Evolutionary conservation across 2,329 filamentous ascomycete genomes (phyloP).

Genomic region (Didymella sp.): DNA sequence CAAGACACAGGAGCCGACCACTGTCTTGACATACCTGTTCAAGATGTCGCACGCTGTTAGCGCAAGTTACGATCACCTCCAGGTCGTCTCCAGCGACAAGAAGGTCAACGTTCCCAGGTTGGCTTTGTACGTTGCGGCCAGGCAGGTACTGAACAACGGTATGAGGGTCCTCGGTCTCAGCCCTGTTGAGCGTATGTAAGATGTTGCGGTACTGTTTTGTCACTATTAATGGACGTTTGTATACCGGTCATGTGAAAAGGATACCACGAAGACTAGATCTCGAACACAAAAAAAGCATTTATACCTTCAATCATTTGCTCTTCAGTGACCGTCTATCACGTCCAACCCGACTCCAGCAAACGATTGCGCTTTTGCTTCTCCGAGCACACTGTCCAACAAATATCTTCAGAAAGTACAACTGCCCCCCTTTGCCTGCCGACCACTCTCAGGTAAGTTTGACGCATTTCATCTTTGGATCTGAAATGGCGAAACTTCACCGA

Average conservation of each 20-base stretch:
- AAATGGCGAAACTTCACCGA: no score
- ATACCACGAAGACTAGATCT: conserved; percentile 8
- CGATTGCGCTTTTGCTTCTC: no score
- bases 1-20: conserved; percentile 79
- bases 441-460: no score
- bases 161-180: conserved; percentile 81
- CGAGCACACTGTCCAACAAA: no score
- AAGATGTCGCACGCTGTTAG: conserved; percentile 84
- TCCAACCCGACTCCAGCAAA: no score
- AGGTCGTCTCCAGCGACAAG: conserved; percentile 79
- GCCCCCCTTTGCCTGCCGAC: no score
- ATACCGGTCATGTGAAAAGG: not conserved
- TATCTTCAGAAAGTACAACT: no score
- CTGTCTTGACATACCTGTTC: conserved; percentile 76
- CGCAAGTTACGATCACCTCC: conserved; percentile 80
- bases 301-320: no score
- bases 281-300: not conserved
- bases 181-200: conserved; percentile 69
- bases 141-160: conserved; percentile 79
- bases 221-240: not conserved
- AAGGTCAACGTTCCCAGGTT: conserved; percentile 71
- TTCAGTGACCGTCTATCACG: no score
- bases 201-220: not conserved
- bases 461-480: no score
- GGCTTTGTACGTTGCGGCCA: conserved; percentile 75